Percentiles rank a stretch among this genome's conserved stretches.
These are phyloP conservation scores for Pulveroboletus sp. DNA, from an alignment of 768 basidiomycete genomes.

Conservation along the genomic window DNA sequence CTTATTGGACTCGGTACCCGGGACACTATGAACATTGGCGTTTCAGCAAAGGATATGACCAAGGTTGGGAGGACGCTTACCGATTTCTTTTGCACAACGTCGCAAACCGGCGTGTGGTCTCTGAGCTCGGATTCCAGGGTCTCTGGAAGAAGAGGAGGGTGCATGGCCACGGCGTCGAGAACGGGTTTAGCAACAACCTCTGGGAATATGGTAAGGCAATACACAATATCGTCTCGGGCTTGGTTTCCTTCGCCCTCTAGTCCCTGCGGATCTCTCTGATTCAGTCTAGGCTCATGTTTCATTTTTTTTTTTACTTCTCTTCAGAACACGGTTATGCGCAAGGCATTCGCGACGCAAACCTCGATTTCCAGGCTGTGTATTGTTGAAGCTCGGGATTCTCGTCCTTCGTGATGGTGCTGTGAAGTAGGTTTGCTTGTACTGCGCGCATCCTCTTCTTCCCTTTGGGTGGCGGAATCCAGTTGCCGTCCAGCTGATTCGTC, in stretches of 20 bases:
- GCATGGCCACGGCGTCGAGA: slow-evolving; percentile 39
- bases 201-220: slow-evolving; percentile 62
- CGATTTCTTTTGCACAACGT: slow-evolving; percentile 41
- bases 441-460: background rate
- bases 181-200: slow-evolving; percentile 38
- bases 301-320: background rate
- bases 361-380: slow-evolving; percentile 33
- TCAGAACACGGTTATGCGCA: slow-evolving; percentile 62
- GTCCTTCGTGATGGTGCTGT: background rate
- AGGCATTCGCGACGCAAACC: slow-evolving; percentile 41
- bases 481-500: too few species aligned
- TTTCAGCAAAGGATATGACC: slow-evolving; percentile 58
- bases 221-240: background rate
- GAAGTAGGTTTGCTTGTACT: background rate
- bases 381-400: slow-evolving; percentile 21
- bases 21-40: slow-evolving; percentile 63
- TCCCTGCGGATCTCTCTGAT: background rate
- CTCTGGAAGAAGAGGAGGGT: slow-evolving; percentile 51
- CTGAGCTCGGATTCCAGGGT: slow-evolving; percentile 61
- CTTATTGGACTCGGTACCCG: slow-evolving; percentile 44
- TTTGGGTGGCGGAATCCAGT: background rate
- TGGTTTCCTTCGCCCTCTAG: background rate
- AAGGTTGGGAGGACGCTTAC: slow-evolving; percentile 72
- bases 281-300: background rate
- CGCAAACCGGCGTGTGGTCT: slow-evolving; percentile 27